Evolutionary conservation across 139 green algal genomes (phyloP).

Genomic region (Trebouxia sp.): DNA sequence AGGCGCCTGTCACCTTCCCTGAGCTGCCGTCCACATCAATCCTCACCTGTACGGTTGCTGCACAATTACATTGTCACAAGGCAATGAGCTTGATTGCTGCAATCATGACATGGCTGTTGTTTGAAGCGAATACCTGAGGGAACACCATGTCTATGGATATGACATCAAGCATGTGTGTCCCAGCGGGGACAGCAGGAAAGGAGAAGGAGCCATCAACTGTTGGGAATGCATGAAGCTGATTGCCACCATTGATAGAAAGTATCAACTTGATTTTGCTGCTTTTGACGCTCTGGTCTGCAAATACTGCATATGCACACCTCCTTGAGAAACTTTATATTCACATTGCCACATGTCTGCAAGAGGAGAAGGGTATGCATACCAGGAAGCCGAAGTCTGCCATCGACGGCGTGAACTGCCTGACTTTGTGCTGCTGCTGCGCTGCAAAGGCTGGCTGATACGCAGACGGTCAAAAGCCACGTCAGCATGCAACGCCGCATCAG

Average conservation of each 20-base stretch:
- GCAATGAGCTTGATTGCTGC: no score
- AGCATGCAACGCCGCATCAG: neutral
- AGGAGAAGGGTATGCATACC: no score
- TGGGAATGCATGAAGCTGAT: constrained; percentile 11
- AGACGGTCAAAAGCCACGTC: neutral
- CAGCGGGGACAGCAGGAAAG: constrained; percentile 42
- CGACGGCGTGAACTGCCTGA: neutral
- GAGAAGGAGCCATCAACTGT: constrained; percentile 45
- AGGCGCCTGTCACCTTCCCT: constrained; percentile 5
- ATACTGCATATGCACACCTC: no score
- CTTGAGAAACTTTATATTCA: no score
- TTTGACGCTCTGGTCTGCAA: neutral
- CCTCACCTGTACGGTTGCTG: neutral
- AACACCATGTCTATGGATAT: constrained; percentile 34
- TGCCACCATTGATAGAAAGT: constrained; percentile 34
- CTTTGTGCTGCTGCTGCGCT: neutral
- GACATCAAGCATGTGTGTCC: constrained; percentile 44
- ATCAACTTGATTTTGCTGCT: constrained; percentile 31
- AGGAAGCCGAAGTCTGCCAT: constrained; percentile 5
- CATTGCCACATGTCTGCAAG: constrained; percentile 2
- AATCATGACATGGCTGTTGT: no score
- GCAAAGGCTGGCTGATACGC: neutral
- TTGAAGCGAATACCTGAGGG: constrained; percentile 40
- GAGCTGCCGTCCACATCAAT: constrained; percentile 3
- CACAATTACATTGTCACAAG: no score